These are phyloP conservation scores for Gossypium thurberi DNA, from an alignment of 345 rosid genomes.

Conservation along the genomic window DNA sequence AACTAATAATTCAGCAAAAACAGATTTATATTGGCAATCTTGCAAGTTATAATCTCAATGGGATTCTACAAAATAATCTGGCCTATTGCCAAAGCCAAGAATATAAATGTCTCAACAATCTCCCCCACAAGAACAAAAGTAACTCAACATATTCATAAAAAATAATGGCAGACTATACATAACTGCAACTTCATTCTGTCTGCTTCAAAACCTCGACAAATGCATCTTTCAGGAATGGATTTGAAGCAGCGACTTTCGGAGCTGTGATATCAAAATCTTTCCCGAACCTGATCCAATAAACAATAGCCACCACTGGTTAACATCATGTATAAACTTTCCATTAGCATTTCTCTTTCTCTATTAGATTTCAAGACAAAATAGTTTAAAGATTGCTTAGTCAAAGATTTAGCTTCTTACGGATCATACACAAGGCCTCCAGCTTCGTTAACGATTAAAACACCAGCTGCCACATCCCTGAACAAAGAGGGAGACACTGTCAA, in stretches of 20 bases:
- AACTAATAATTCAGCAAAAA: neutral
- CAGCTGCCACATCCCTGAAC: conserved; percentile 92
- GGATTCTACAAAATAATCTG: conserved; percentile 3
- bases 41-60: neutral
- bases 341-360: neutral
- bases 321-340: neutral
- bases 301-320: conserved; percentile 3
- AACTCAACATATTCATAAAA: neutral
- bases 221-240: conserved; percentile 59
- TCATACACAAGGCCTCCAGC: conserved; percentile 92
- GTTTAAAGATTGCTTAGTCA: neutral
- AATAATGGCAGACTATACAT: neutral
- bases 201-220: conserved; percentile 59
- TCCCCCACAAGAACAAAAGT: neutral
- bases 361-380: conserved; percentile 1
- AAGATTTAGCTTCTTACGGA: conserved; percentile 53
- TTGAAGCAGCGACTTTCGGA: conserved; percentile 85
- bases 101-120: neutral
- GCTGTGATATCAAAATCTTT: conserved; percentile 72
- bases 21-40: neutral
- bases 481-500: conserved; percentile 5
- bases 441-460: conserved; percentile 73
- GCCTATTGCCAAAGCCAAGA: neutral
- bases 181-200: conserved; percentile 23
- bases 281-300: conserved; percentile 62